Evolutionary conservation across 192 early-diverging fungal genomes (phyloP), one percentile per base, ranked within the genome.

Genomic region (Lobulomyces angularis): DNA sequence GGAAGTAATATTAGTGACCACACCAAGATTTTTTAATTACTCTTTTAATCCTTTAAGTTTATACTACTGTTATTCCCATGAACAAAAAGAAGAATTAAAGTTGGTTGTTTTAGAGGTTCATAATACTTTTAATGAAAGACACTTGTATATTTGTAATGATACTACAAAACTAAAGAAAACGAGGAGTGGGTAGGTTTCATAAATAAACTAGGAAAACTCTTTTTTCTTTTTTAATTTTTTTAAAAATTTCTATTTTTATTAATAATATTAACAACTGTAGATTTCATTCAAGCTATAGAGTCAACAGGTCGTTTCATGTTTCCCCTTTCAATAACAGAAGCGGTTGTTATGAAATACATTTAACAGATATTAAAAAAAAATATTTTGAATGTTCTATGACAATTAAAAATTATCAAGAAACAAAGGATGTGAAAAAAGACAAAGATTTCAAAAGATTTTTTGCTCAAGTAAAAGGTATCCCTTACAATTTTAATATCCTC

Each of bases 121-220:
- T 47, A 76, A 75, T 46, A 76, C 73, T 1, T 76, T 76, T 45
- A 55, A 59, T 12, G 73, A 76, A 41, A 57, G 62, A 9, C 67
- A 76, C 44, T 33, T 76, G 19, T 76, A 76, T 27, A 34, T 71
- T 8, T 51, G 52, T 19, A 44, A 58, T 43, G 36, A 56, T 14
- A 18, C 17, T 17, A 64, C 45, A 35, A 11, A 12, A 25, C n/a
- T 35, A 37, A 22, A 35, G 2, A 39, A 20, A 5, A 8, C 27
- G 0, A 46, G 45, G 14, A 11, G 38, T 11, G 63, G 55, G 20
- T 62, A 62, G 16, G 12, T 32, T n/a, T n/a, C n/a, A n/a, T n/a
- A n/a, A n/a, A n/a, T n/a, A n/a, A n/a, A n/a, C n/a, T n/a, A n/a
- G n/a, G n/a, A n/a, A n/a, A n/a, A n/a, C n/a, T n/a, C n/a, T n/a